phyloP scores from a whole-genome alignment of 2,329 filamentous ascomycete genomes.

The Claviceps sp. region DNA sequence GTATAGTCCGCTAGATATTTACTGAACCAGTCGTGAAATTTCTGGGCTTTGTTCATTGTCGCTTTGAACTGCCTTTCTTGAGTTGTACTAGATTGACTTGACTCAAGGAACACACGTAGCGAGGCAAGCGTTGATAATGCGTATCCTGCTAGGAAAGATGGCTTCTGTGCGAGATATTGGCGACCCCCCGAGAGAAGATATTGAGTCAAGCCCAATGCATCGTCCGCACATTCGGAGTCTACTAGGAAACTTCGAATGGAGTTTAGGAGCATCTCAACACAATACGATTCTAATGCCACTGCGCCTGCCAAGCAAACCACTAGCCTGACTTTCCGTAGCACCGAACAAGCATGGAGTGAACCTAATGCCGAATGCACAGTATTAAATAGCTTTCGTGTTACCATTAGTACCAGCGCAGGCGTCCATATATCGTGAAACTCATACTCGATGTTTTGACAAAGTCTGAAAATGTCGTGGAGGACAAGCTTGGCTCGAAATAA shows the following conservation, averaged over 20 bases:
- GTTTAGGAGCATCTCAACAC: constrained; percentile 79
- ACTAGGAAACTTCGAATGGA: constrained; percentile 66
- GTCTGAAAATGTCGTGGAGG: constrained; percentile 57
- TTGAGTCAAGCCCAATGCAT: constrained; percentile 73
- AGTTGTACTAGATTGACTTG: constrained; percentile 64
- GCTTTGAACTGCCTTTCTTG: constrained; percentile 71
- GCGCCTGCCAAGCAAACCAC: constrained; percentile 65
- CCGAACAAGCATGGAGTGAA: constrained; percentile 72
- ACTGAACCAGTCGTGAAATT: constrained; percentile 69
- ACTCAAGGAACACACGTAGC: constrained; percentile 60
- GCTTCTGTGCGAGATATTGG: constrained; percentile 47
- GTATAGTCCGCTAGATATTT: constrained; percentile 52
- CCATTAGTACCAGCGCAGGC: constrained; percentile 56
- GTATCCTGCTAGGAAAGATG: constrained; percentile 71
- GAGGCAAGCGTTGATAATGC: constrained; percentile 68
- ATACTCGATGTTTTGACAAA: constrained; percentile 61
- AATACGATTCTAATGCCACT: constrained; percentile 63
- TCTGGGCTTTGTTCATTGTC: constrained; percentile 61
- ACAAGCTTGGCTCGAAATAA: constrained; percentile 71
- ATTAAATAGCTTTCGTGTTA: constrained; percentile 67
- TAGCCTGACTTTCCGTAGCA: constrained; percentile 74
- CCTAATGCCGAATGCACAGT: constrained; percentile 74
- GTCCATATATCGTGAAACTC: constrained; percentile 59
- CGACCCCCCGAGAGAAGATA: constrained; percentile 64
- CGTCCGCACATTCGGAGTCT: constrained; percentile 78